phyloP scores from a whole-genome alignment of 2,329 filamentous ascomycete species.

The Bisporella sp. region DNA sequence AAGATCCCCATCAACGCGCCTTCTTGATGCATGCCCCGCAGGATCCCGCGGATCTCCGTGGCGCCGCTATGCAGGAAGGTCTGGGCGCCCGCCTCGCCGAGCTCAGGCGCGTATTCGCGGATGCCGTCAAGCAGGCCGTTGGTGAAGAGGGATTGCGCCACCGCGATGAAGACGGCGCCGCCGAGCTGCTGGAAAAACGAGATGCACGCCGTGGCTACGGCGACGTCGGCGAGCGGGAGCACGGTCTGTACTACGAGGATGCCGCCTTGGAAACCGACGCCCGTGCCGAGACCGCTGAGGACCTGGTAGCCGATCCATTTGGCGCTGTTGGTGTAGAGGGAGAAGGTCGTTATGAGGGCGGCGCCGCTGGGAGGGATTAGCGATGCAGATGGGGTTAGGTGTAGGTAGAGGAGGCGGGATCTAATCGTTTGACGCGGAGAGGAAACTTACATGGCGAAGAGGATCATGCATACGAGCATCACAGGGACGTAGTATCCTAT shows the following conservation, averaged over 20 bases:
- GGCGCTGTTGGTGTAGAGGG: slow-evolving; percentile 32
- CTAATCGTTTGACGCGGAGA: too few relatives aligned
- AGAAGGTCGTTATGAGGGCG: slow-evolving; percentile 36
- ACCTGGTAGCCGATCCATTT: slow-evolving; percentile 54
- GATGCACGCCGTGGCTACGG: slow-evolving; percentile 43
- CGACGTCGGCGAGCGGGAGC: slow-evolving; percentile 40
- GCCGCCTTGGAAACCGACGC: slow-evolving; percentile 19
- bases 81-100: slow-evolving; percentile 31
- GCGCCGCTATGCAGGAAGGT: slow-evolving; percentile 47
- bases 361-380: slow-evolving; percentile 21
- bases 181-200: slow-evolving; percentile 60
- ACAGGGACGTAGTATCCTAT: slow-evolving; percentile 40
- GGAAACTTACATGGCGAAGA: slow-evolving; percentile 23
- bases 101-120: slow-evolving; percentile 32
- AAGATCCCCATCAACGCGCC: slow-evolving; percentile 39
- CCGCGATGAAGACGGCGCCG: slow-evolving; percentile 57
- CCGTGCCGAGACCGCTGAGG: slow-evolving; percentile 26
- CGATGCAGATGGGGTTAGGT: too few relatives aligned
- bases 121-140: slow-evolving; percentile 53
- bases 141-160: slow-evolving; percentile 60
- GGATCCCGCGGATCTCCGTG: slow-evolving; percentile 39
- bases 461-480: slow-evolving; percentile 31
- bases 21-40: slow-evolving; percentile 34
- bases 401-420: too few relatives aligned
- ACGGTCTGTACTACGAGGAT: slow-evolving; percentile 40